Base-by-base conservation (phyloP, 164 flowering plant genomes). In the Brasenia schreberi region DNA sequence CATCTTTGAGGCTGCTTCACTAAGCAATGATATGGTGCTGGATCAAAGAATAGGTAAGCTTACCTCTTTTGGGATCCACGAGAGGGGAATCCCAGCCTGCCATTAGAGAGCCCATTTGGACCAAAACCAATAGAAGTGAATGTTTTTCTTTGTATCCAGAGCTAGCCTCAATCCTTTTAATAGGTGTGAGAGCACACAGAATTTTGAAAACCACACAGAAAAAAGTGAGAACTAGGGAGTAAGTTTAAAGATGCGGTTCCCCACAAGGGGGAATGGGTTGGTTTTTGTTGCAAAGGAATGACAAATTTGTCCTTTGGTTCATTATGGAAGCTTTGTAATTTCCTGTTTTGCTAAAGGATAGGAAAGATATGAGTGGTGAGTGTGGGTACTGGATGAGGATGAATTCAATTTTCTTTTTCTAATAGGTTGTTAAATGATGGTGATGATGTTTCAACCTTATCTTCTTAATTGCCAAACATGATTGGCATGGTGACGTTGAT, bases 41-140 rank as follows among this genome's bases (percentile, higher is more conserved):
- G 63, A 61, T 18, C 19, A 61, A 61, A 23, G 33, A 23, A 61
- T 7, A 14, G 9, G 18, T 7, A 18, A 61, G 42, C 43, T n/a
- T 77, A 86, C 96, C 83, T 69, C 68, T 14, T 68, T 84, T 77
- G 27, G 86, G 77, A 78, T 88, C 85, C 10, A 43, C 19, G 12
- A 71, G 70, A 18, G 73, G 85, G 0, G 91, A 83, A 66, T 85
- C 83, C 97, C 97, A 90, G 59, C 95, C 97, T 42, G 83, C 81
- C 87, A 89, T 76, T 67, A 89, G 72, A 77, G 96, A 89, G 76
- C 96, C 96, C 96, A 87, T 89, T 66, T 52, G 63, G 18, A 4
- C 19, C 63, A 49, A 49, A 49, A 49, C 56, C 56, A 14, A 9
- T 49, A 49, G 16, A 49, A 49, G 16, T 49, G 56, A 49, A 49